phyloP scores from a whole-genome alignment of 2,329 filamentous ascomycete species.

The Fusarium aywerte region DNA sequence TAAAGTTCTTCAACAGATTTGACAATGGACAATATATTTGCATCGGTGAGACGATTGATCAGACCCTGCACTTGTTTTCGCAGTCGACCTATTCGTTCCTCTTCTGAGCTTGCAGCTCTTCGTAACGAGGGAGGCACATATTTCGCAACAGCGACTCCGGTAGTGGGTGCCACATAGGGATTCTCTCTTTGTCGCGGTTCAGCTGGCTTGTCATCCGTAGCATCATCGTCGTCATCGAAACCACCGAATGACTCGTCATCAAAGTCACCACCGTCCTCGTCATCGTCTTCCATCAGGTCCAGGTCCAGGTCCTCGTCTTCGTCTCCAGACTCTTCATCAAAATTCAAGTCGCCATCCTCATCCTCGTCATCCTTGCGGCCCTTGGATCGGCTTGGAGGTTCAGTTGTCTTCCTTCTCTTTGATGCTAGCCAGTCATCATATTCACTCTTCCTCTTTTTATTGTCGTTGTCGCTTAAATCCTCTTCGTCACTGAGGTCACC shows the following conservation, averaged over 20 bases:
- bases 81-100: conserved; percentile 74
- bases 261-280: conserved; percentile 48
- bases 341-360: conserved; percentile 29
- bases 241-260: conserved; percentile 54
- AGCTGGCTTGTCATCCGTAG: conserved; percentile 48
- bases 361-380: conserved; percentile 41
- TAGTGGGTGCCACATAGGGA: conserved; percentile 82
- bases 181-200: conserved; percentile 75
- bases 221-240: conserved; percentile 53
- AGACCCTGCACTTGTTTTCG: conserved; percentile 86
- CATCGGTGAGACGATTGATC: conserved; percentile 91
- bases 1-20: conserved; percentile 86
- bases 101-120: conserved; percentile 69
- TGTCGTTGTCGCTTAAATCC: conserved; percentile 61
- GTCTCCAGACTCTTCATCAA: conserved; percentile 30
- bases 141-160: conserved; percentile 66
- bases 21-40: conserved; percentile 86
- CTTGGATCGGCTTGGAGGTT: conserved; percentile 12
- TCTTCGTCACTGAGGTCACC: conserved; percentile 63
- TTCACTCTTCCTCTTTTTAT: conserved; percentile 70
- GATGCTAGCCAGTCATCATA: conserved; percentile 69
- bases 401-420: conserved; percentile 63
- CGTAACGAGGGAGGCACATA: conserved; percentile 91
- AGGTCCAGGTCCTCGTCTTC: conserved; percentile 44
- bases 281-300: conserved; percentile 36